Evolutionary conservation across 2,329 filamentous ascomycete species (phyloP).

Genomic region (Fusarium sp.): DNA sequence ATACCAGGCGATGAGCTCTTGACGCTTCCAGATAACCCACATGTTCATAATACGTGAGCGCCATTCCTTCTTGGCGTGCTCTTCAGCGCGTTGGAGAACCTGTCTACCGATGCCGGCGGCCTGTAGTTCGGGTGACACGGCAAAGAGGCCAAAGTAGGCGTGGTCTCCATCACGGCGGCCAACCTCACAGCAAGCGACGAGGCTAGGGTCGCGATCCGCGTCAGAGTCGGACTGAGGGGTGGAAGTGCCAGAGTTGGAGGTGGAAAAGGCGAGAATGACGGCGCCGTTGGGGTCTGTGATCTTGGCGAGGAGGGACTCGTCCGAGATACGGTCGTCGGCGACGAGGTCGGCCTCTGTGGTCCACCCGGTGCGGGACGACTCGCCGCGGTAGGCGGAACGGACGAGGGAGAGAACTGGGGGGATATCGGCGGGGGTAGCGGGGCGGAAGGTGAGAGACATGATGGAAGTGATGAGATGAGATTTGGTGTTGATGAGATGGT

Average conservation of each 20-base stretch:
- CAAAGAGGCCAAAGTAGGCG: conserved; percentile 62
- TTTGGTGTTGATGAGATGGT: not conserved
- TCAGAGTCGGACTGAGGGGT: conserved; percentile 20
- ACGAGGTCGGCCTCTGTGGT: conserved; percentile 61
- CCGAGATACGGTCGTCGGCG: conserved; percentile 57
- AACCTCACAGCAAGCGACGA: conserved; percentile 61
- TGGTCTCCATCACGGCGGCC: conserved; percentile 42
- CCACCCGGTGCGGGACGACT: conserved; percentile 56
- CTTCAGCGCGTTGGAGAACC: conserved; percentile 57
- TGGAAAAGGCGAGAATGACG: conserved; percentile 52
- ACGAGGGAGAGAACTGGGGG: conserved; percentile 53
- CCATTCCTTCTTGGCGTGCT: conserved; percentile 49
- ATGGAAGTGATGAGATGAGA: not conserved
- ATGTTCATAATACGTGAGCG: conserved; percentile 55
- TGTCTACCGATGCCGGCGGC: conserved; percentile 57
- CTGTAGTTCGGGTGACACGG: conserved; percentile 57
- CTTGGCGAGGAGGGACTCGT: conserved; percentile 51
- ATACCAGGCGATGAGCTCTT: conserved; percentile 61
- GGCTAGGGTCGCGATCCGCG: conserved; percentile 33
- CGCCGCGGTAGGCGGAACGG: conserved; percentile 59
- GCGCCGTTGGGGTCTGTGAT: conserved; percentile 52
- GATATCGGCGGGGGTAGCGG: conserved; percentile 49
- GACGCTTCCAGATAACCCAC: conserved; percentile 56
- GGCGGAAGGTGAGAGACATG: conserved; percentile 34
- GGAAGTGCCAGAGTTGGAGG: not conserved